Evolutionary conservation across 169 alveolate species (phyloP), one percentile per base, ranked within the genome.

Genomic region (Cryptosporidium sp.): DNA sequence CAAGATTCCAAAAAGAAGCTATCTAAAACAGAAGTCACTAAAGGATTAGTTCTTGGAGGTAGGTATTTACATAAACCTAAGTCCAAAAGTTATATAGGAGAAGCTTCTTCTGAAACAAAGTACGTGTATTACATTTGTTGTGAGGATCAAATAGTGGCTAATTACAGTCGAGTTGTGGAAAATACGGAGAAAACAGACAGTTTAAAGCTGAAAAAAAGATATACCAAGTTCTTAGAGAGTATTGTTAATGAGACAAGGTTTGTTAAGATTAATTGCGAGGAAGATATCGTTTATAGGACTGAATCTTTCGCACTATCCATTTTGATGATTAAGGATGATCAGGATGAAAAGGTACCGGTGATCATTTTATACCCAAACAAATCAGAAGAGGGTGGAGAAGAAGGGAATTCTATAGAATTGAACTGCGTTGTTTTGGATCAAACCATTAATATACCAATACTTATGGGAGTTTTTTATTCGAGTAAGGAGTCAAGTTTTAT

Each of bases 241-340:
- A 16, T 65, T 37, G 50, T 65, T 65, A 39, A 29, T 65, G 50
- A 65, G 71, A 65, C 52, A 65, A 65, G 16, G 10, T 31, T 51
- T 2, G 3, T 65, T 10, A n/a, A 31, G 29, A n/a, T 65, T 8
- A 29, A n/a, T 6, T 4, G 31, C 14, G 51, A 65, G 0, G 50
- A 37, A 4, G 33, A 33, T 31, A 31, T 65, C 6, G 6, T 65
- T 0, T 65, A 21, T 65, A 6, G 23, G 23, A n/a, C 12, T 14
- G 71, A 35, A 65, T 33, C 18, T 9, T 33, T 16, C 6, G 31
- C 71, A 2, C 0, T 65, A 21, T 65, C 71, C 12, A 29, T 65
- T 21, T 65, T 65, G 10, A n/a, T 65, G 41, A 35, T 65, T 7
- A 23, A 35, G 4, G 51, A 26, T 23, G 37, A 10, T 16, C 29